Conservation (phyloP, 108 stramenopile species). For the Pseudonitzschia delicatissima region DNA sequence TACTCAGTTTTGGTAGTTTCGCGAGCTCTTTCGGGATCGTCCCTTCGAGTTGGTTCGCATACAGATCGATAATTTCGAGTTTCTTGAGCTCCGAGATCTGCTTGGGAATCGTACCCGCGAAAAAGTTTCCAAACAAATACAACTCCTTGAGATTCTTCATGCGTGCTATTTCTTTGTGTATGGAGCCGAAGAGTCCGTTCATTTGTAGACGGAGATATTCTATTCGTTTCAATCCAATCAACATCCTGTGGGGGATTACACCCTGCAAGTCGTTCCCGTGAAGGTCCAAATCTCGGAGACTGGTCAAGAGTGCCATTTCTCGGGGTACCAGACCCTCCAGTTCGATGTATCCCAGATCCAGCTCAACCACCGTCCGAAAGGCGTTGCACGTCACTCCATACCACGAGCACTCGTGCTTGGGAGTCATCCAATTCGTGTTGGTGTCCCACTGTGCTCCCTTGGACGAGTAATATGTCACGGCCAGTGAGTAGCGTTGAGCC, state of each 20-base stretch:
- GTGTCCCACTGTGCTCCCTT: slow-evolving; percentile 42
- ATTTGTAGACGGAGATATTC: slow-evolving; percentile 54
- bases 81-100: slow-evolving; percentile 41
- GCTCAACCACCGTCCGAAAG: slow-evolving; percentile 23
- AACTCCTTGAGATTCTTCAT: slow-evolving; percentile 45
- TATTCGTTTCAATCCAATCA: slow-evolving; percentile 32
- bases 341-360: slow-evolving; percentile 54
- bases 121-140: slow-evolving; percentile 54
- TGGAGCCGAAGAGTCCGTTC: slow-evolving; percentile 61
- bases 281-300: slow-evolving; percentile 51
- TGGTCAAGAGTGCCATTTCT: slow-evolving; percentile 42
- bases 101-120: slow-evolving; percentile 52
- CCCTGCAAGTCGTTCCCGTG: slow-evolving; percentile 58
- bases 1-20: slow-evolving; percentile 41
- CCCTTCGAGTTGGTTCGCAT: slow-evolving; percentile 53
- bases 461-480: slow-evolving; percentile 44
- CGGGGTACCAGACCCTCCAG: slow-evolving; percentile 51
- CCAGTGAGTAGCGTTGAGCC: slow-evolving; percentile 50
- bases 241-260: slow-evolving; percentile 45
- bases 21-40: slow-evolving; percentile 49
- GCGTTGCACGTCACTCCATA: slow-evolving; percentile 51
- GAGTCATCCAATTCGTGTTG: slow-evolving; percentile 46
- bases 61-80: slow-evolving; percentile 51
- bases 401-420: slow-evolving; percentile 52
- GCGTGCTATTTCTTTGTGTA: slow-evolving; percentile 43